phyloP scores from a whole-genome alignment of 208 protist species.

The Naegleria lovaniensis region DNA sequence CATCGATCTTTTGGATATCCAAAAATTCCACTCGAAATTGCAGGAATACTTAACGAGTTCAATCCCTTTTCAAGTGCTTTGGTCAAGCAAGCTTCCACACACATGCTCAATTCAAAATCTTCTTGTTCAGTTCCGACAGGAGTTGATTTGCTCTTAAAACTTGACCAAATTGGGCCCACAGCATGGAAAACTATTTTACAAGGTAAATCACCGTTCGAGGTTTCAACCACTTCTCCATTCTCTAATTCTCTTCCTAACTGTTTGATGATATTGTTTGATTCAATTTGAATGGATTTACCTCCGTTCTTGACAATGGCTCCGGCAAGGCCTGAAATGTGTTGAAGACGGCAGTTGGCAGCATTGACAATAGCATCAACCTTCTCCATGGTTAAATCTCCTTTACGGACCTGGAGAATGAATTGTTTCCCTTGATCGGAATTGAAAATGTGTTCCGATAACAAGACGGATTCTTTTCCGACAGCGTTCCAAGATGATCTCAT shows the following conservation, averaged over 20 bases:
- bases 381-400: not conserved
- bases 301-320: slow-evolving; percentile 1
- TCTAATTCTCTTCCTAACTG: not conserved
- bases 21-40: not conserved
- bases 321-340: not conserved
- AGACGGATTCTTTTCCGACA: not conserved
- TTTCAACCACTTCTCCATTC: not conserved
- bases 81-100: not conserved
- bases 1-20: not conserved
- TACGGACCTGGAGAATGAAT: not conserved
- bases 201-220: not conserved
- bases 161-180: not conserved
- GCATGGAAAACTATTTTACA: not conserved
- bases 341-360: not conserved
- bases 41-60: not conserved
- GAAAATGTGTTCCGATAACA: not conserved
- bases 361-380: not conserved
- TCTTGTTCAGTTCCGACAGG: not conserved
- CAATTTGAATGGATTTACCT: not conserved
- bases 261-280: not conserved
- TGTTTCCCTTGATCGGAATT: not conserved
- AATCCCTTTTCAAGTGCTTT: not conserved
- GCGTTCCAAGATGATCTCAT: too few species aligned
- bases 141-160: not conserved
- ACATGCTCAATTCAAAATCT: not conserved